Evolutionary conservation across 1,284 basidiomycete genomes (phyloP).

Genomic region (Malassezia sympodialis): DNA sequence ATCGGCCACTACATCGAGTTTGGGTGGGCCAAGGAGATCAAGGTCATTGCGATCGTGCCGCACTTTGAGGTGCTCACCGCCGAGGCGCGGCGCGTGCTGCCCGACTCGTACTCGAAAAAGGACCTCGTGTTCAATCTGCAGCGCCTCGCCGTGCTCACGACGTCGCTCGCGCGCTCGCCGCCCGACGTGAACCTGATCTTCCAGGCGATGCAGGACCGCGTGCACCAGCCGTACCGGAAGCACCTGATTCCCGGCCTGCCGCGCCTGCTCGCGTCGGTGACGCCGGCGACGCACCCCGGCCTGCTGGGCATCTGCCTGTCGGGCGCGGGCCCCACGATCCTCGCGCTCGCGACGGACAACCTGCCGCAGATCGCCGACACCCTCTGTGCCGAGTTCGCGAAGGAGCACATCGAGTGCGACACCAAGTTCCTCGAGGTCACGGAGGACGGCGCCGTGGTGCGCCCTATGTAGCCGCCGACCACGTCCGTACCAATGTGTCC

Average conservation of each 20-base stretch:
- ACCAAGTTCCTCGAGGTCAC: slow-evolving; percentile 38
- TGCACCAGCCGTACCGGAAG: slow-evolving; percentile 94
- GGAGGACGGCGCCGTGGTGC: slow-evolving; percentile 27
- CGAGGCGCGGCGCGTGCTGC: slow-evolving; percentile 79
- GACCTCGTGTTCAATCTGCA: slow-evolving; percentile 95
- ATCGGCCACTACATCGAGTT: slow-evolving; percentile 94
- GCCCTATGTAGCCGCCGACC: slow-evolving; percentile 19
- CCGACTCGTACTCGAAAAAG: slow-evolving; percentile 69
- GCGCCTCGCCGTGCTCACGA: slow-evolving; percentile 91
- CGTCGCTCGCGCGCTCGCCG: slow-evolving; percentile 77
- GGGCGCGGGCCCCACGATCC: slow-evolving; percentile 91
- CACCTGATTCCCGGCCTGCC: slow-evolving; percentile 71
- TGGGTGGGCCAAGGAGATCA: slow-evolving; percentile 74
- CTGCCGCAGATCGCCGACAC: slow-evolving; percentile 31
- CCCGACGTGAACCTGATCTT: slow-evolving; percentile 90
- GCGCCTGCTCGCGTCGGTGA: slow-evolving; percentile 63
- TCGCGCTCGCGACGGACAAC: slow-evolving; percentile 74
- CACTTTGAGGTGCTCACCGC: slow-evolving; percentile 94
- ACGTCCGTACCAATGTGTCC: slow-evolving; percentile 18
- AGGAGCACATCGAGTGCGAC: slow-evolving; percentile 36
- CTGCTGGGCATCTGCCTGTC: slow-evolving; percentile 93
- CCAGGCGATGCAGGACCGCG: slow-evolving; percentile 96
- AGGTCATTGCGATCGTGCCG: slow-evolving; percentile 88
- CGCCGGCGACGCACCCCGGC: slow-evolving; percentile 78
- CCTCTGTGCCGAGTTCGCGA: slow-evolving; percentile 32